Conservation (phyloP, 2,329 filamentous ascomycete genomes). For the Calonectria fujianensis region DNA sequence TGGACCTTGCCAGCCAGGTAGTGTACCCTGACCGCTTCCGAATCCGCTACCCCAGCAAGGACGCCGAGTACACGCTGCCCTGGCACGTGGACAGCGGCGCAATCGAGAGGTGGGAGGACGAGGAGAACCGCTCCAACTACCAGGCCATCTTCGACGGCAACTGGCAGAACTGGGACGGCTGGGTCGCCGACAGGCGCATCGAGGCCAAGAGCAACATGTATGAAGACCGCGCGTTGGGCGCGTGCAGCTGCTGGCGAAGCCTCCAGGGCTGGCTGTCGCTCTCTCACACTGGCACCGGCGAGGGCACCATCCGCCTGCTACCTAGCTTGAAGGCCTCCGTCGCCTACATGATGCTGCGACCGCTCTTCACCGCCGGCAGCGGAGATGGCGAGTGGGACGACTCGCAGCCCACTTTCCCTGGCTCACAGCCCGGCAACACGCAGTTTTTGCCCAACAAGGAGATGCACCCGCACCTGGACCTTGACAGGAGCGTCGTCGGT, state of each 20-base stretch:
- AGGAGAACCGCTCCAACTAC: slow-evolving; percentile 79
- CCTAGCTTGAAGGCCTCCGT: slow-evolving; percentile 82
- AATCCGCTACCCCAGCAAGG: slow-evolving; percentile 66
- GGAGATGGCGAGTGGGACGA: slow-evolving; percentile 43
- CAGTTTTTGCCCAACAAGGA: slow-evolving; percentile 76
- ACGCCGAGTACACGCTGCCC: slow-evolving; percentile 70
- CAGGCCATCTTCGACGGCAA: slow-evolving; percentile 79
- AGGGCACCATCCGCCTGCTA: slow-evolving; percentile 86
- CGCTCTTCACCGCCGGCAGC: slow-evolving; percentile 79
- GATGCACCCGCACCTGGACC: slow-evolving; percentile 55
- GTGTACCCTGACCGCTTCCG: slow-evolving; percentile 74
- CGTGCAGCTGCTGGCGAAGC: slow-evolving; percentile 76
- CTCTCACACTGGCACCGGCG: slow-evolving; percentile 78
- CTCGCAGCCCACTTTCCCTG: slow-evolving; percentile 75
- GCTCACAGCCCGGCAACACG: slow-evolving; percentile 77
- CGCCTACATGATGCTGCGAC: slow-evolving; percentile 84
- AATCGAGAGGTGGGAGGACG: slow-evolving; percentile 80
- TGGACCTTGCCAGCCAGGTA: slow-evolving; percentile 33
- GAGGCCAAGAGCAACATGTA: slow-evolving; percentile 82
- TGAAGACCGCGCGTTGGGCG: slow-evolving; percentile 33
- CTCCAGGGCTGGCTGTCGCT: slow-evolving; percentile 90
- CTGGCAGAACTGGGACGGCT: slow-evolving; percentile 88
- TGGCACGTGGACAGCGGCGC: slow-evolving; percentile 82
- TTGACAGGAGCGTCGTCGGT: slow-evolving; percentile 78
- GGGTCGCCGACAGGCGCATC: slow-evolving; percentile 80